phyloP scores from a whole-genome alignment of 257 asterid genomes.

The Penstemon newberryi region DNA sequence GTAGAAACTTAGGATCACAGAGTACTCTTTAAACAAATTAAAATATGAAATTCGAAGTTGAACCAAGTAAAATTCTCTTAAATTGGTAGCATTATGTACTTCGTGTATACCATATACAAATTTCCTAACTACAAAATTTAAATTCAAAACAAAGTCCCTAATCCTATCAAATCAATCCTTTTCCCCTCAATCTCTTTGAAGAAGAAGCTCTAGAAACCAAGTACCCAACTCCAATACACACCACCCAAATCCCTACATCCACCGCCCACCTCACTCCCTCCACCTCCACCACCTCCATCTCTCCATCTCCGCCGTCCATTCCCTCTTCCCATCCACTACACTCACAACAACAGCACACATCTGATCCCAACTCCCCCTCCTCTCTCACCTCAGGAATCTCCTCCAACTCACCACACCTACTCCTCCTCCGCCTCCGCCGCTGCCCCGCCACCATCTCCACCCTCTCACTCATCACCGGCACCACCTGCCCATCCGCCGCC shows the following conservation, averaged over 20 bases:
- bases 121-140: neutral
- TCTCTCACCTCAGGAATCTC: conserved; percentile 80
- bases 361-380: conserved; percentile 40
- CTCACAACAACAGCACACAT: conserved; percentile 44
- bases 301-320: conserved; percentile 27
- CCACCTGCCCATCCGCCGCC: conserved; percentile 47
- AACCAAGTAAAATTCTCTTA: no score
- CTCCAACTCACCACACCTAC: conserved; percentile 48
- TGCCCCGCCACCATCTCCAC: conserved; percentile 40
- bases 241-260: conserved; percentile 79
- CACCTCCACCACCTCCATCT: conserved; percentile 26
- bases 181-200: conserved; percentile 34
- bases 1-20: no score
- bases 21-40: no score
- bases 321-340: conserved; percentile 34
- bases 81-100: neutral
- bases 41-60: no score
- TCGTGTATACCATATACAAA: neutral
- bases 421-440: conserved; percentile 25
- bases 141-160: neutral
- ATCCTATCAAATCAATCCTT: conserved; percentile 7
- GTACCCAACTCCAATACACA: conserved; percentile 72
- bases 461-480: conserved; percentile 34
- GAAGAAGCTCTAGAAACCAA: conserved; percentile 58
- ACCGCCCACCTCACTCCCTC: conserved; percentile 67